Conservation (phyloP, 176 grass and related monocot species). For the Bolboschoenus planiculmis region DNA sequence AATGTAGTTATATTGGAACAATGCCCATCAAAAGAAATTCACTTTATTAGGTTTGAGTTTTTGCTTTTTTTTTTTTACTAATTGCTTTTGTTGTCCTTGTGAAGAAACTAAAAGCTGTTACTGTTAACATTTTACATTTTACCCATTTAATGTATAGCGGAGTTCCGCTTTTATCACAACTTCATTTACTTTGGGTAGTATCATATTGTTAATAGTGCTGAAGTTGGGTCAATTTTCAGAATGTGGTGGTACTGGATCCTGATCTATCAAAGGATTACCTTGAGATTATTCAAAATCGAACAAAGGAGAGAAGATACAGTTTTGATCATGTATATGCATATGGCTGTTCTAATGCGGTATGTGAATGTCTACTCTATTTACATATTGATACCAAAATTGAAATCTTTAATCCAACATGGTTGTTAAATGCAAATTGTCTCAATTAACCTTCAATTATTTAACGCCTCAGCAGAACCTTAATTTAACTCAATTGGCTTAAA, state of each 20-base stretch:
- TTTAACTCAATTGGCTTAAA: neutral
- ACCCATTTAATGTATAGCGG: neutral
- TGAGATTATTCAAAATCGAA: conserved; percentile 86
- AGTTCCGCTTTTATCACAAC: neutral
- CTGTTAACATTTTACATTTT: neutral
- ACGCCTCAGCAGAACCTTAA: neutral
- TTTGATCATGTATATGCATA: conserved; percentile 91
- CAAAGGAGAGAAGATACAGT: conserved; percentile 86
- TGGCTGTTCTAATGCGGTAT: conserved; percentile 75
- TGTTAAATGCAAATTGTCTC: neutral
- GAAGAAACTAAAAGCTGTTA: neutral
- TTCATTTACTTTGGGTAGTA: neutral
- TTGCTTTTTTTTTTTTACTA: neutral
- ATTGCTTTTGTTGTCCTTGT: neutral
- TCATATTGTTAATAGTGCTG: neutral
- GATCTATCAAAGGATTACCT: conserved; percentile 97
- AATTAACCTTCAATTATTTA: neutral
- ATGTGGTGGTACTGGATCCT: conserved; percentile 86
- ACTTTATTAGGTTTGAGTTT: neutral
- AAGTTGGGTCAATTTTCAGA: conserved; percentile 35
- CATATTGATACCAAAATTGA: neutral
- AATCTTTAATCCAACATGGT: neutral
- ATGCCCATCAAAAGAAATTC: neutral
- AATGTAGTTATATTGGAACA: neutral
- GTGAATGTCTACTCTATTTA: neutral